Percentiles rank a stretch among this genome's conserved stretches.
These are phyloP conservation scores for Blastosporella zonata DNA, from an alignment of 1,284 basidiomycete genomes.

Conservation along the genomic window DNA sequence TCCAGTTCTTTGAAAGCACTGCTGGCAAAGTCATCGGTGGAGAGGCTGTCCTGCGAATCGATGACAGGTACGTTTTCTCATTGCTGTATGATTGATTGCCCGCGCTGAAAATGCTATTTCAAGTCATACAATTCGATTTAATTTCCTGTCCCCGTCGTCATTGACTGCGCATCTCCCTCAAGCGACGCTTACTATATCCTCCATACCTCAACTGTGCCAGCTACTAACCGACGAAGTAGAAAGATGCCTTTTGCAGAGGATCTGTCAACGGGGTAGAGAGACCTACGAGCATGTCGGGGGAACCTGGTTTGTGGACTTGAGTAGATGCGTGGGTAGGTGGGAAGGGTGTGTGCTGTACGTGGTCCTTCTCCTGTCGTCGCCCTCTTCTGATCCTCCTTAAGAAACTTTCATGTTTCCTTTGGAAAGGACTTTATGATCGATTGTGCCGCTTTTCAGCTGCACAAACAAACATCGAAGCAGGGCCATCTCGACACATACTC, in stretches of 20 bases:
- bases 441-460: slow-evolving; percentile 54
- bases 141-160: slow-evolving; percentile 67
- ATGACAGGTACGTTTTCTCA: slow-evolving; percentile 47
- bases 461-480: slow-evolving; percentile 37
- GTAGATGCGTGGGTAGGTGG: slow-evolving; percentile 73
- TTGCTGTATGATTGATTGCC: neutral
- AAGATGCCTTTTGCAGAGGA: slow-evolving; percentile 57
- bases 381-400: slow-evolving; percentile 23
- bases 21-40: slow-evolving; percentile 50
- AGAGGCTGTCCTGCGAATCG: slow-evolving; percentile 65
- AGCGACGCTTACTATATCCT: slow-evolving; percentile 67
- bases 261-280: slow-evolving; percentile 63
- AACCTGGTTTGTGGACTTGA: slow-evolving; percentile 75
- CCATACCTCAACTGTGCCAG: slow-evolving; percentile 71
- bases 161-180: slow-evolving; percentile 72
- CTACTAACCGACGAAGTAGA: slow-evolving; percentile 74
- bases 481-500: slow-evolving; percentile 42
- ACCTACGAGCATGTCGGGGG: slow-evolving; percentile 54
- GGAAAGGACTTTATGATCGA: slow-evolving; percentile 46
- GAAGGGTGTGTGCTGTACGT: slow-evolving; percentile 73
- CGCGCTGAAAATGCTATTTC: neutral
- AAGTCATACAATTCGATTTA: slow-evolving; percentile 71
- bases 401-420: slow-evolving; percentile 62
- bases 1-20: slow-evolving; percentile 41
- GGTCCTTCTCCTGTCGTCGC: neutral